Percentiles rank a stretch among this genome's conserved stretches.
These are phyloP conservation scores for Bothriochloa decipiens DNA, from an alignment of 176 grass and related monocot species.

Conservation along the genomic window DNA sequence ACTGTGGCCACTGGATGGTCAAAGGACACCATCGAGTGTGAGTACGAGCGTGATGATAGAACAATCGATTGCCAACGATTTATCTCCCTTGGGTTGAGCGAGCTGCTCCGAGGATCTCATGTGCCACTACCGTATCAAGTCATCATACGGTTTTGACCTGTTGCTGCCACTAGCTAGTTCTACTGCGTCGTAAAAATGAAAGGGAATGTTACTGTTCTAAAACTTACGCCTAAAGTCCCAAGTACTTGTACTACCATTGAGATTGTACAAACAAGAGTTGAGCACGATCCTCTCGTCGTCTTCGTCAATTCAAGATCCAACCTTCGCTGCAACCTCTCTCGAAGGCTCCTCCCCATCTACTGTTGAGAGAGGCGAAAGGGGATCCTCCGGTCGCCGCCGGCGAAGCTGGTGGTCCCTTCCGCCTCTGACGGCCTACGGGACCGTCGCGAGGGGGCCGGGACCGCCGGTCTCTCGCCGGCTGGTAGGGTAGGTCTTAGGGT, in stretches of 20 bases:
- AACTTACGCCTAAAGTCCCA: not conserved
- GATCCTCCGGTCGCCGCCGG: too few species aligned
- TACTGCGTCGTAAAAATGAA: not conserved
- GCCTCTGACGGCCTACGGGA: too few species aligned
- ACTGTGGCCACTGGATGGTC: not conserved
- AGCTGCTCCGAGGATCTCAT: not conserved
- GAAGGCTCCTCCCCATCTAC: too few species aligned
- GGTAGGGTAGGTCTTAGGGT: too few species aligned
- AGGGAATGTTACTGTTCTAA: not conserved
- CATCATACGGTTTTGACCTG: not conserved
- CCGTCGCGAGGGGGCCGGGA: too few species aligned
- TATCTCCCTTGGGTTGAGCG: not conserved
- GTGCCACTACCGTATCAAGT: not conserved
- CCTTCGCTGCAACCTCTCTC: too few species aligned
- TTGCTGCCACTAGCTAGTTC: not conserved
- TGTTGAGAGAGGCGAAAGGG: too few species aligned
- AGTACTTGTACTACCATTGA: too few species aligned
- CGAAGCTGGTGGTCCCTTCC: too few species aligned
- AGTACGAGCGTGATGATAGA: constrained; percentile 24
- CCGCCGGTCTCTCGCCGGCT: too few species aligned
- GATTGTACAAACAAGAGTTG: not conserved
- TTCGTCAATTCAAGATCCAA: too few species aligned
- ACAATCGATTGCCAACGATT: constrained; percentile 35
- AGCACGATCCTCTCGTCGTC: too few species aligned
- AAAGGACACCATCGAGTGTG: constrained; percentile 11